phyloP scores from a whole-genome alignment of 2,329 filamentous ascomycete species.

The Aspergillus fumigatus region DNA sequence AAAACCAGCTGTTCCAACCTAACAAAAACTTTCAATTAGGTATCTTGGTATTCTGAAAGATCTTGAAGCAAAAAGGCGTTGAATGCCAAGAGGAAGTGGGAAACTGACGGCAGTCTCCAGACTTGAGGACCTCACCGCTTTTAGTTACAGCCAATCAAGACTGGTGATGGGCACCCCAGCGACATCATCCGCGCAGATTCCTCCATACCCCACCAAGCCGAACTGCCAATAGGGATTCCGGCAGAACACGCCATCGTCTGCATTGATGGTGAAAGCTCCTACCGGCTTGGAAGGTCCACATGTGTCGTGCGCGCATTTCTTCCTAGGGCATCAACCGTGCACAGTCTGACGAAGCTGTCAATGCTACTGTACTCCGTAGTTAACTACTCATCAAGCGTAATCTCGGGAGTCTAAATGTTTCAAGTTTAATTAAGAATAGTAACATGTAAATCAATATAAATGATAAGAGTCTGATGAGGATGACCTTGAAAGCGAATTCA shows the following conservation, averaged over 20 bases:
- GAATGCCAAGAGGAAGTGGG: not conserved
- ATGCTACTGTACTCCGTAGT: too few species aligned
- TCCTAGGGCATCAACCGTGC: too few species aligned
- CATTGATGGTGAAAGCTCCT: slow-evolving; percentile 28
- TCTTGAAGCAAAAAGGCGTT: too few species aligned
- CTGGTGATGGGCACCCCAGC: not conserved
- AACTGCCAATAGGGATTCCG: slow-evolving; percentile 20
- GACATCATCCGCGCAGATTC: not conserved
- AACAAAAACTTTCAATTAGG: too few species aligned
- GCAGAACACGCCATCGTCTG: slow-evolving; percentile 30
- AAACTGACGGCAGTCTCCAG: not conserved
- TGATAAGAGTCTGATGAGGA: not conserved
- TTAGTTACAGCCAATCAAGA: not conserved
- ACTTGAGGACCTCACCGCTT: not conserved
- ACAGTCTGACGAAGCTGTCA: not conserved
- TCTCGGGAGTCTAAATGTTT: too few species aligned
- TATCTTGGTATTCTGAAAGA: too few species aligned
- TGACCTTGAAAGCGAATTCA: not conserved
- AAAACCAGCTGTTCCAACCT: too few species aligned
- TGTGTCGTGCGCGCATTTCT: slow-evolving; percentile 6
- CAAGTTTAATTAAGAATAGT: too few species aligned
- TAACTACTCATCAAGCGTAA: too few species aligned
- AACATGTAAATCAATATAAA: too few species aligned
- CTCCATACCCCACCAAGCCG: not conserved
- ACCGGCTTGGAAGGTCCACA: slow-evolving; percentile 6